Conservation (phyloP, 2,329 filamentous ascomycete genomes). For the Penicillium brevicompactum region DNA sequence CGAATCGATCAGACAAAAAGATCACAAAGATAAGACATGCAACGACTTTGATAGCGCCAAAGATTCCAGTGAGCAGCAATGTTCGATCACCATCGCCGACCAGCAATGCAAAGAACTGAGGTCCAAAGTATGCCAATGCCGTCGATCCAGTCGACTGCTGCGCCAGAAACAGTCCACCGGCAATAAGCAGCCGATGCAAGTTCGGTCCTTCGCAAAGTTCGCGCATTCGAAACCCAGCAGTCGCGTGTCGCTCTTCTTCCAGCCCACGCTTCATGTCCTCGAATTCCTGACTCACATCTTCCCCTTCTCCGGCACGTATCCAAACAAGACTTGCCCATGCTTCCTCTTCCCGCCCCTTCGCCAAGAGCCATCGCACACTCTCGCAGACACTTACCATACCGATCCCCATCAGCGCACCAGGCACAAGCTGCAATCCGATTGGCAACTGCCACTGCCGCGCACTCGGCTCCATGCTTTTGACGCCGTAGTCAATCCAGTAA, state of each 20-base stretch:
- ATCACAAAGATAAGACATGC: slow-evolving; percentile 56
- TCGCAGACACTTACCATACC: slow-evolving; percentile 54
- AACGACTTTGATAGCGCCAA: slow-evolving; percentile 56
- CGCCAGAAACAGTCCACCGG: slow-evolving; percentile 52
- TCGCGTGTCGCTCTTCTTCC: slow-evolving; percentile 48
- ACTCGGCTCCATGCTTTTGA: slow-evolving; percentile 28
- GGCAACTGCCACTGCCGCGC: slow-evolving; percentile 59
- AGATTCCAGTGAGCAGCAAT: slow-evolving; percentile 56
- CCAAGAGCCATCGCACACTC: slow-evolving; percentile 54
- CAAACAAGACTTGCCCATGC: slow-evolving; percentile 54
- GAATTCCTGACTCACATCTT: slow-evolving; percentile 48
- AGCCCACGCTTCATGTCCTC: slow-evolving; percentile 53
- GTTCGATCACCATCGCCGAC: slow-evolving; percentile 50
- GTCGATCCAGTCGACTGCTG: slow-evolving; percentile 59
- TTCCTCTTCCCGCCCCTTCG: slow-evolving; percentile 47
- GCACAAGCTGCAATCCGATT: slow-evolving; percentile 55
- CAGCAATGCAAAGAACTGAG: slow-evolving; percentile 57
- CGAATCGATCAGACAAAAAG: slow-evolving; percentile 55
- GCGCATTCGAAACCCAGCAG: slow-evolving; percentile 44
- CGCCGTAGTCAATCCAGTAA: slow-evolving; percentile 57
- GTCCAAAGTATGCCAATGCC: slow-evolving; percentile 57
- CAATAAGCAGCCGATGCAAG: slow-evolving; percentile 47
- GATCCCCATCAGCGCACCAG: slow-evolving; percentile 50
- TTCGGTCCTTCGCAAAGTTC: slow-evolving; percentile 53
- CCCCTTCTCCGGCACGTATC: slow-evolving; percentile 51